Evolutionary conservation across 202 grass and related monocot species (phyloP).

Genomic region (Carex sylvatica): DNA sequence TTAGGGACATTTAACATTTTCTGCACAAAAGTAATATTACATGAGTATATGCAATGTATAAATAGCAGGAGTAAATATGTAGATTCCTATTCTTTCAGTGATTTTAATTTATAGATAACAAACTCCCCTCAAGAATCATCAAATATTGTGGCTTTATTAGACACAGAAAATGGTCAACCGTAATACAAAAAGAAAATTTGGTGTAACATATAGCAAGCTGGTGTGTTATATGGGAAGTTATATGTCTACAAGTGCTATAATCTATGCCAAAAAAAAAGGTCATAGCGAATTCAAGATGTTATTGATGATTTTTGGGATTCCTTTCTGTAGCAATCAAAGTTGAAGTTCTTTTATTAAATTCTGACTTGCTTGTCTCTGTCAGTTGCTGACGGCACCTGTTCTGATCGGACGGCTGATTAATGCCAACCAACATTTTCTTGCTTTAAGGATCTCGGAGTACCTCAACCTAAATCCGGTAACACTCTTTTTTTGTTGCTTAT

Average conservation of each 20-base stretch:
- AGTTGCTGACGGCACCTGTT: slow-evolving; percentile 79
- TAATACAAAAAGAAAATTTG: not conserved
- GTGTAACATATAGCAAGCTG: not conserved
- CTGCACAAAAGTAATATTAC: not conserved
- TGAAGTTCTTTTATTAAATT: slow-evolving; percentile 21
- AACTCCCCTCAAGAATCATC: not conserved
- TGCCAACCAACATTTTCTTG: slow-evolving; percentile 86
- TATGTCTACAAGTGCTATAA: not conserved
- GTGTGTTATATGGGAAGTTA: not conserved
- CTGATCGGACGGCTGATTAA: slow-evolving; percentile 83
- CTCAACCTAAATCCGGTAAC: slow-evolving; percentile 82
- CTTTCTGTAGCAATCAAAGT: not conserved
- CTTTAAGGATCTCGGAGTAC: slow-evolving; percentile 91
- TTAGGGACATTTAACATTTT: not conserved
- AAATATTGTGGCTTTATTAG: not conserved
- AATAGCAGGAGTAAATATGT: not conserved
- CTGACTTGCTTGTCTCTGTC: slow-evolving; percentile 35
- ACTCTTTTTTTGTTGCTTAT: slow-evolving; percentile 21
- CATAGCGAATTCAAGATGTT: not conserved
- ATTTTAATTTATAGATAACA: not conserved
- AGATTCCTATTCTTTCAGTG: not conserved
- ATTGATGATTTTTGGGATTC: not conserved
- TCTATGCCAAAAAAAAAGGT: not conserved
- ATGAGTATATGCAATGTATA: not conserved
- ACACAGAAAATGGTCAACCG: not conserved